Conservation (phyloP, 2,329 filamentous ascomycete species). For the Alternaria metachromatica region DNA sequence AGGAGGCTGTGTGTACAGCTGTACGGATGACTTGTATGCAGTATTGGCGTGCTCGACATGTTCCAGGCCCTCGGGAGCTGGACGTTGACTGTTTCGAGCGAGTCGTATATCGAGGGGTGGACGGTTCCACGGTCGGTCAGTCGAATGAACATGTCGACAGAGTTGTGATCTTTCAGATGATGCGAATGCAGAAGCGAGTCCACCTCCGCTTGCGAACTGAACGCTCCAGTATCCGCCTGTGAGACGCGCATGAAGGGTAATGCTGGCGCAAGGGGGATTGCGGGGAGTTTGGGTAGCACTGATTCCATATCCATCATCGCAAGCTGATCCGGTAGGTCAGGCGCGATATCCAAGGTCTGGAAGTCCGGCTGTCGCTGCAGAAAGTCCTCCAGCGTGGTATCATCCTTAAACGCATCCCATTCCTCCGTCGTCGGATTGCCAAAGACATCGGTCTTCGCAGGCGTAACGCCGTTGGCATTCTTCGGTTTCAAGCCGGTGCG, state of each 20-base stretch:
- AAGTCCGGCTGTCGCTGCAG: conserved; percentile 47
- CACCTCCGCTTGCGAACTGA: conserved; percentile 49
- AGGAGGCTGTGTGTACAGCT: conserved; percentile 80
- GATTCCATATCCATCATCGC: conserved; percentile 51
- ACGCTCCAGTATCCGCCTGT: conserved; percentile 44
- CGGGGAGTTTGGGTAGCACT: conserved; percentile 47
- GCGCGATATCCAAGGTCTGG: conserved; percentile 42
- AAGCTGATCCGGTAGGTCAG: conserved; percentile 48
- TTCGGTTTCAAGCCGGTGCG: conserved; percentile 43
- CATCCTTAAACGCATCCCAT: conserved; percentile 45
- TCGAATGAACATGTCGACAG: conserved; percentile 80
- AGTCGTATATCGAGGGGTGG: conserved; percentile 84
- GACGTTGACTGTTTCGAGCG: conserved; percentile 77
- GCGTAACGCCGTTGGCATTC: conserved; percentile 11
- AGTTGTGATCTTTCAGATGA: conserved; percentile 70
- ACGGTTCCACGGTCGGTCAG: conserved; percentile 74
- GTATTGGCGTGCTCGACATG: conserved; percentile 57
- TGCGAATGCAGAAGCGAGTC: conserved; percentile 50
- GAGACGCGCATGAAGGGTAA: conserved; percentile 42
- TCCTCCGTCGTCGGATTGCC: conserved; percentile 35
- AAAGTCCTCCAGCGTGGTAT: conserved; percentile 48
- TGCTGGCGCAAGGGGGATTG: conserved; percentile 45
- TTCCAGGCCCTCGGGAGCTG: conserved; percentile 54
- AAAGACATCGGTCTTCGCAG: conserved; percentile 26
- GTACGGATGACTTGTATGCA: conserved; percentile 74